A percentile compares a stretch with the other conserved stretches of the same genome.
phyloP scores from a whole-genome alignment of 176 grass and related monocot species.

The Eleusine coracana region DNA sequence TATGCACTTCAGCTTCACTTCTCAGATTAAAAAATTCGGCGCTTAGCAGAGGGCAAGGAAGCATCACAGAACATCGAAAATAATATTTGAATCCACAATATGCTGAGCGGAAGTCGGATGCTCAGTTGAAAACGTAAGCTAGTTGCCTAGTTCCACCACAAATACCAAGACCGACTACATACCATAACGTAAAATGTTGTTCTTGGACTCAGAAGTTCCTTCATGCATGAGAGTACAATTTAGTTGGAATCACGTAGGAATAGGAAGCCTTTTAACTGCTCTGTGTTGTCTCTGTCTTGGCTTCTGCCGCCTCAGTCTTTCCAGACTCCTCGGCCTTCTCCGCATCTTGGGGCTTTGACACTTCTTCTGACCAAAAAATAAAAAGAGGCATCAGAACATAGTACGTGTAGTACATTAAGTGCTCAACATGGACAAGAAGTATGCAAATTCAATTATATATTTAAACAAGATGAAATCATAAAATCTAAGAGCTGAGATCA shows the following conservation, averaged over 20 bases:
- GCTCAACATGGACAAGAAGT: background rate
- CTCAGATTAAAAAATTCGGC: background rate
- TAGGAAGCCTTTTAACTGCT: slow-evolving; percentile 41
- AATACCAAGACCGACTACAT: background rate
- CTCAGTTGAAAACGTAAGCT: background rate
- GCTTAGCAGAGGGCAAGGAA: background rate
- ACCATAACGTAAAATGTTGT: slow-evolving; percentile 23
- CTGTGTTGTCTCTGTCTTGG: slow-evolving; percentile 37
- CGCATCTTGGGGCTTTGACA: slow-evolving; percentile 44
- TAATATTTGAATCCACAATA: slow-evolving; percentile 36
- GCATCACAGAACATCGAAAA: slow-evolving; percentile 17
- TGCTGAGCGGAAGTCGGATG: slow-evolving; percentile 5
- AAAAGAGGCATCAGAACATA: background rate
- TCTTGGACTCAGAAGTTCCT: slow-evolving; percentile 7
- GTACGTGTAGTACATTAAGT: background rate
- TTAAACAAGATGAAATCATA: background rate
- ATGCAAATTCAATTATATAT: background rate
- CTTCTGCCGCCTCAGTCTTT: slow-evolving; percentile 30
- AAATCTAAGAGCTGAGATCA: background rate
- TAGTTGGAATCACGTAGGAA: slow-evolving; percentile 20
- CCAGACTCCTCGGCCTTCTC: slow-evolving; percentile 35
- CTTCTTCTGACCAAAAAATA: slow-evolving; percentile 42
- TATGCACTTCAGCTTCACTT: background rate
- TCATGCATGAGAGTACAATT: slow-evolving; percentile 35
- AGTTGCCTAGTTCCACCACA: slow-evolving; percentile 19